Percentiles rank a stretch among this genome's conserved stretches.
Evolutionary conservation across 2,329 filamentous ascomycete species (phyloP).

Genomic region (Calonectria hongkongensis): DNA sequence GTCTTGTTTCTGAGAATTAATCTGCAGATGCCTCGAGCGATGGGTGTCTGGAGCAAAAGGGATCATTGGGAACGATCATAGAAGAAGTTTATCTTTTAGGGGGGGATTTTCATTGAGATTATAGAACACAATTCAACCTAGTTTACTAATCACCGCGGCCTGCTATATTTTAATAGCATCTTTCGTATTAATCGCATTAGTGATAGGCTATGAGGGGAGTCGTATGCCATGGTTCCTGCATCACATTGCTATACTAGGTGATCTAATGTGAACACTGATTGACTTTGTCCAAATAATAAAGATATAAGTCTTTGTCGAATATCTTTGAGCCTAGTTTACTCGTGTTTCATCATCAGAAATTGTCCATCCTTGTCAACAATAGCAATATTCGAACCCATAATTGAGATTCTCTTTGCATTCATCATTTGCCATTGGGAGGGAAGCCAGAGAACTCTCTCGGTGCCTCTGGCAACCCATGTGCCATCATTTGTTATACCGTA

Average conservation of each 20-base stretch:
- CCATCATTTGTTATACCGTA: neutral
- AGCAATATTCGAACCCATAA: neutral
- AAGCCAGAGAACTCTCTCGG: neutral
- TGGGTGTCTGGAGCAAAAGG: slow-evolving; percentile 14
- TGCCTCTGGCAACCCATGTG: neutral
- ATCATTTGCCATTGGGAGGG: neutral
- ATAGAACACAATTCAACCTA: neutral
- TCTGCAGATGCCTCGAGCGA: neutral
- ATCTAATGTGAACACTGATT: no score
- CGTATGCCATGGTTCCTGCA: no score
- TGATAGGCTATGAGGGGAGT: no score
- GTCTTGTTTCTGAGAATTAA: neutral
- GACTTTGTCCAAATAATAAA: neutral
- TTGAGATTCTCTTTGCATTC: neutral
- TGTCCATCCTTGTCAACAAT: neutral
- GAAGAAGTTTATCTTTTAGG: neutral
- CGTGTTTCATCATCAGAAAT: neutral
- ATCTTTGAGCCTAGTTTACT: neutral
- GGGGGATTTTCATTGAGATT: neutral
- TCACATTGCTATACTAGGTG: no score
- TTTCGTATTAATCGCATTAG: no score
- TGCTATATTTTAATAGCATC: no score
- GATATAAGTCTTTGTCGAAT: no score
- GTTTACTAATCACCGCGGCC: no score
- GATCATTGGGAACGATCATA: neutral